These are phyloP conservation scores for Chalara sp. DNA, from an alignment of 2,329 filamentous ascomycete genomes.

Conservation along the genomic window DNA sequence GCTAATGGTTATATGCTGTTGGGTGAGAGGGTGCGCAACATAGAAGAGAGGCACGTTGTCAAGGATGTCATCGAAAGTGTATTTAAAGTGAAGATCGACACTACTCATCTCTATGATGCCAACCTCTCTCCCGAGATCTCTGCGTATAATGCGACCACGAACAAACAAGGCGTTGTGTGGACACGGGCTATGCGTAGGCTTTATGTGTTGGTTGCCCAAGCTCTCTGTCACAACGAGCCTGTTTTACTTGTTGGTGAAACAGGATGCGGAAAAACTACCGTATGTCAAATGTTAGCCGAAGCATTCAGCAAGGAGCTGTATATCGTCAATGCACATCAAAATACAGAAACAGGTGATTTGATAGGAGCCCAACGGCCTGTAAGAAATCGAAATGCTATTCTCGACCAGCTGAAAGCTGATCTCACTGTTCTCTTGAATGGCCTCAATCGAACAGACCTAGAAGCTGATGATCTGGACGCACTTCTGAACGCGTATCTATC, in stretches of 20 bases:
- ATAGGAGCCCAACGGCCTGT: constrained; percentile 93
- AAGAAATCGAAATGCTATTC: constrained; percentile 71
- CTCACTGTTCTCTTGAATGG: constrained; percentile 41
- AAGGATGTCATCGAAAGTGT: constrained; percentile 84
- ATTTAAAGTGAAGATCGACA: constrained; percentile 79
- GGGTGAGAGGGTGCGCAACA: constrained; percentile 87
- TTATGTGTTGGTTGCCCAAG: constrained; percentile 81
- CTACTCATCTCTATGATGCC: constrained; percentile 64
- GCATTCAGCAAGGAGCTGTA: constrained; percentile 69
- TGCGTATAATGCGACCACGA: constrained; percentile 38
- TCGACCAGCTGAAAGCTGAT: constrained; percentile 58
- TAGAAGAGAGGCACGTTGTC: constrained; percentile 77
- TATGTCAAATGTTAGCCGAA: constrained; percentile 87
- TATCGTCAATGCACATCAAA: constrained; percentile 96
- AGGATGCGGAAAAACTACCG: constrained; percentile 94
- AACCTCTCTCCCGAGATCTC: constrained; percentile 48
- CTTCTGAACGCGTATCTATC: constrained; percentile 38
- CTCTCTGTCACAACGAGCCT: constrained; percentile 84
- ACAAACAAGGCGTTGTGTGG: constrained; percentile 73
- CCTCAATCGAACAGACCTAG: constrained; percentile 24
- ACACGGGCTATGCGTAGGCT: constrained; percentile 89
- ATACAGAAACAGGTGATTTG: constrained; percentile 93
- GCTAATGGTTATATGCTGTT: constrained; percentile 94
- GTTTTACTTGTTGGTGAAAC: constrained; percentile 94
- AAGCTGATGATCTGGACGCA: constrained; percentile 52